These are phyloP conservation scores for Luffa aegyptiaca DNA, from an alignment of 306 rosid genomes.

Conservation along the genomic window DNA sequence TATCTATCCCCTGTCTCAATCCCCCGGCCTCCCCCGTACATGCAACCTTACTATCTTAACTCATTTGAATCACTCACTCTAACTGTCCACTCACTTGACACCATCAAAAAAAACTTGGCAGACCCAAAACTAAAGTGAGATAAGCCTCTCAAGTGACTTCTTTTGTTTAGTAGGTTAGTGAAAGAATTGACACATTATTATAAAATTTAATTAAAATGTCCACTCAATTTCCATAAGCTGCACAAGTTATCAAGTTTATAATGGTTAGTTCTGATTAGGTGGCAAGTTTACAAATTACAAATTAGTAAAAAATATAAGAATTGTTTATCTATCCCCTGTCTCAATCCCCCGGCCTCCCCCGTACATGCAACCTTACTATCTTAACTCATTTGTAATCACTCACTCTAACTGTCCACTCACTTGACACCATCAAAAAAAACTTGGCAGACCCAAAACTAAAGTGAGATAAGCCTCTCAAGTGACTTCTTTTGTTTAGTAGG, in stretches of 20 bases:
- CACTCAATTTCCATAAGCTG: background rate
- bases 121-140: background rate
- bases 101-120: background rate
- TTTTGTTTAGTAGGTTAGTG: background rate
- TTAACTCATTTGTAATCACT: background rate
- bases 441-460: background rate
- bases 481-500: background rate
- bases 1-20: background rate
- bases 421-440: background rate
- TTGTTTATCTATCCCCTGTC: background rate
- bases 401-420: background rate
- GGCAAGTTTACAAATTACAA: background rate
- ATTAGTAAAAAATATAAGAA: background rate
- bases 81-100: background rate
- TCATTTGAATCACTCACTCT: background rate
- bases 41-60: background rate
- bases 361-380: background rate
- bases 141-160: background rate
- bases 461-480: background rate
- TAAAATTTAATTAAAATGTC: background rate
- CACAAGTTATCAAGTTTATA: background rate
- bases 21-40: background rate
- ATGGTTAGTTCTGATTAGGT: background rate
- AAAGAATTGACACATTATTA: background rate
- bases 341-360: background rate